Conservation (phyloP, 2,329 filamentous ascomycete genomes). For the Botrytis galanthina region DNA sequence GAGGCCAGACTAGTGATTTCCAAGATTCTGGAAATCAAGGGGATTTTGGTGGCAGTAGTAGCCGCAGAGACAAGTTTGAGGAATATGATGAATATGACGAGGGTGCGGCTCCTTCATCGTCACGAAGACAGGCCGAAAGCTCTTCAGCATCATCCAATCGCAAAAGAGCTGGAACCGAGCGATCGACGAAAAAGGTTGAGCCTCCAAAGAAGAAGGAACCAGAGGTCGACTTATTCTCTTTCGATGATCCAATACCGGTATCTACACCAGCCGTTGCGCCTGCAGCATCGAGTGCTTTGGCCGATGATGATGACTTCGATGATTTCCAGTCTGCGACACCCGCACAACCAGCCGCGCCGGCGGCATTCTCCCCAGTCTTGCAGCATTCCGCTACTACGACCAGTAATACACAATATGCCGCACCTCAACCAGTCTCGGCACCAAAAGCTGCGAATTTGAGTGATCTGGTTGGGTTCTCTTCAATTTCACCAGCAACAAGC, state of each 20-base stretch:
- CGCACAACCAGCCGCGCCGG: constrained; percentile 45
- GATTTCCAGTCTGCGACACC: constrained; percentile 90
- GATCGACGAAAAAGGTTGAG: constrained; percentile 61
- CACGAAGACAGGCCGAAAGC: constrained; percentile 37
- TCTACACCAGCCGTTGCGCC: constrained; percentile 45
- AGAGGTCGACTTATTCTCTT: constrained; percentile 90
- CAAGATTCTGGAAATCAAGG: constrained; percentile 49
- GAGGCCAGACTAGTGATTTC: constrained; percentile 72
- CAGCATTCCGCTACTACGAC: constrained; percentile 51
- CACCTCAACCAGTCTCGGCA: constrained; percentile 81
- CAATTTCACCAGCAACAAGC: constrained; percentile 71
- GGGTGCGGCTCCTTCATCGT: constrained; percentile 54
- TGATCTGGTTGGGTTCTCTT: constrained; percentile 76
- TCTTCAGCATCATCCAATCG: constrained; percentile 29
- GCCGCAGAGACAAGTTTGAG: constrained; percentile 76
- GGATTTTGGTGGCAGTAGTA: constrained; percentile 32
- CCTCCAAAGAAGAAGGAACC: constrained; percentile 79
- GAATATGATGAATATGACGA: constrained; percentile 98
- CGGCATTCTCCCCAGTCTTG: constrained; percentile 41
- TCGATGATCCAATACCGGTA: constrained; percentile 68
- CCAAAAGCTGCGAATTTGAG: constrained; percentile 77
- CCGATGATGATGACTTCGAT: constrained; percentile 83
- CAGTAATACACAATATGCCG: constrained; percentile 68
- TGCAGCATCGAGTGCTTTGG: constrained; percentile 43
- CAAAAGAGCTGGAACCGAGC: constrained; percentile 45